Base-by-base conservation (phyloP, 2,329 filamentous ascomycete genomes). In the Epichloe baconii region DNA sequence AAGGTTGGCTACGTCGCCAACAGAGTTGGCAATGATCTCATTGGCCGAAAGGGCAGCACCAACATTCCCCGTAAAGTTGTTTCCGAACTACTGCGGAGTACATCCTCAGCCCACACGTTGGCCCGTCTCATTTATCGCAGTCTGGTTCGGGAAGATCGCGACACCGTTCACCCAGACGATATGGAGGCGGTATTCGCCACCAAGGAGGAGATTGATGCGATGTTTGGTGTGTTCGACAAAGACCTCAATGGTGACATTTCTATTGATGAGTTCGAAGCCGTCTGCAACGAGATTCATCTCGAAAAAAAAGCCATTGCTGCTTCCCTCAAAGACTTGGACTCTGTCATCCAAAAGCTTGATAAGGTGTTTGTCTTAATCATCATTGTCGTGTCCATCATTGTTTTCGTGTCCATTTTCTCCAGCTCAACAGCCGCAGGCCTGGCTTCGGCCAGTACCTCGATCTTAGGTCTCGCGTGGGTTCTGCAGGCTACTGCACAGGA, bases 231-330 rank as follows among this genome's bases (percentile, higher is more conserved):
- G 74, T 96, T 96, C 58, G 91, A 97, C 69, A 94, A 93, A 63
- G 91, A 97, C 61, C 80, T 96, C 71, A 97, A 97, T 56, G 91
- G 90, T 4, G 91, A 97, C 61, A 95, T 96, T 47, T 94, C 87
- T 0, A 89, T 95, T 79, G 88, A 95, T 61, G 91, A 96, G 64
- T 78, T 97, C 21, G 90, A 96, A 66, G 82, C 87, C 21, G 89
- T 94, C 23, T 95, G 88, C 67, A 90, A 95, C 48, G 91, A 97
- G 63, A 93, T 96, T 57, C 89, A 91, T 37, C 80, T 91, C 15
- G 91, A 97, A 71, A 86, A 91, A 63, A 97, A 96, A 66, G 88
- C 89, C 7, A 96, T 97, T 58, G 91, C 89, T 0, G 91, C 90
- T 1, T 95, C 90, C 0, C 74, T 97, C 53, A 96, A 96, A 68